Evolutionary conservation across 768 basidiomycete species (phyloP).

Genomic region (Termitomyces heimii): DNA sequence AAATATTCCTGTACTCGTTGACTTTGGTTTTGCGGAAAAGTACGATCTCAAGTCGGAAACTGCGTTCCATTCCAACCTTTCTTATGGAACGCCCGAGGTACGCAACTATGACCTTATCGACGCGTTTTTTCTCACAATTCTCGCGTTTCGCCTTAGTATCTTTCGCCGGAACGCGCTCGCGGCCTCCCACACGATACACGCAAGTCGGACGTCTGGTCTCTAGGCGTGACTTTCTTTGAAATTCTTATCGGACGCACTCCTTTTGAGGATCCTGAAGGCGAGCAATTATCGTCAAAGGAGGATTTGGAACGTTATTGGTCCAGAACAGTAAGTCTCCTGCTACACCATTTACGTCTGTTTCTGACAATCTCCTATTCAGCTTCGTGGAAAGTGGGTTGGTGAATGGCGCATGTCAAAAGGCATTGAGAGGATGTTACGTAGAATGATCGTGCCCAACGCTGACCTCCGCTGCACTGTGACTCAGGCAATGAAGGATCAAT

Average conservation of each 20-base stretch:
- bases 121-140: not conserved
- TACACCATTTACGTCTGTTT: not conserved
- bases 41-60: slow-evolving; percentile 60
- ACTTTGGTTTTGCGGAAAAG: slow-evolving; percentile 94
- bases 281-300: slow-evolving; percentile 72
- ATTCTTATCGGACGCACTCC: slow-evolving; percentile 90
- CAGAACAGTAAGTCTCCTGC: slow-evolving; percentile 51
- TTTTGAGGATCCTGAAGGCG: slow-evolving; percentile 78
- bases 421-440: slow-evolving; percentile 61
- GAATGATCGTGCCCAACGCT: slow-evolving; percentile 81
- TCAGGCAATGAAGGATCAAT: slow-evolving; percentile 60
- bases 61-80: slow-evolving; percentile 77
- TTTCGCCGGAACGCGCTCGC: slow-evolving; percentile 86
- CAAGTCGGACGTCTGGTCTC: slow-evolving; percentile 84
- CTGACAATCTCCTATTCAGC: slow-evolving; percentile 25
- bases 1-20: slow-evolving; percentile 83
- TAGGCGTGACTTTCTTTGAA: slow-evolving; percentile 90
- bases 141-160: slow-evolving; percentile 48
- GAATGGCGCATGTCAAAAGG: slow-evolving; percentile 63
- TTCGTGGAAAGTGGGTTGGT: slow-evolving; percentile 85
- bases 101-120: slow-evolving; percentile 6
- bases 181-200: slow-evolving; percentile 91
- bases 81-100: slow-evolving; percentile 91
- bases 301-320: slow-evolving; percentile 85
- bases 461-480: slow-evolving; percentile 68